Base-by-base conservation (phyloP, 805 yeast species). In the Nakazawaea siamensis region DNA sequence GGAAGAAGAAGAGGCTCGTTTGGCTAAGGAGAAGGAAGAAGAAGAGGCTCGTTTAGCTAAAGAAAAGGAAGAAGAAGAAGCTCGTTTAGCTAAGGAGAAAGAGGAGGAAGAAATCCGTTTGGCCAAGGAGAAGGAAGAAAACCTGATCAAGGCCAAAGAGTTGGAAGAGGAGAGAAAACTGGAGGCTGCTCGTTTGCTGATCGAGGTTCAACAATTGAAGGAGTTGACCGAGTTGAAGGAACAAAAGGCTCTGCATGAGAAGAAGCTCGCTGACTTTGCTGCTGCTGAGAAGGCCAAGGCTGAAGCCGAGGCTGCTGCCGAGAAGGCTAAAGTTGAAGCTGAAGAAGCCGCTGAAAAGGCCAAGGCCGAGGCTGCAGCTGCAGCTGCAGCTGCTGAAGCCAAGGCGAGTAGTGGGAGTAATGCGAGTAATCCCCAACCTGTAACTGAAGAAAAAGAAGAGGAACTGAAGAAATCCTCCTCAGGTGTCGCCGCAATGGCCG, bases 201-300 rank as follows among this genome's bases (percentile, higher is more conserved):
- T 64, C 46, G 55, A 52, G 45, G 43, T 47, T 30, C 55, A 62
- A 41, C 51, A 62, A 42, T 46, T 55, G 45, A 66, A 55, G 31
- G 70, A 60, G 47, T 58, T 55, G 37, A 58, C 51, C 18, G 58
- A 61, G 43, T 54, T 64, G 48, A 62, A 64, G 46, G 54, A 56
- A 42, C 54, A 58, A 46, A 52, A 54, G 46, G 58, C 55, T 20
- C 51, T 64, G 39, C 55, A 64, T 40, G 63, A 54, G 35, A 64
- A 63, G 37, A 62, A 59, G 43, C n/a, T n/a, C n/a, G n/a, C n/a
- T n/a, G n/a, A n/a, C n/a, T n/a, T n/a, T n/a, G 50, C 57, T 31
- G 58, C 58, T 34, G 57, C 50, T 29, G 56, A 52, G 11, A 44
- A 62, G 35, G 61, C 59, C 38, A 27, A 34, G 25, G 49, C 45